Conservation (phyloP, 208 protist genomes). For the Trypanosoma mega region DNA sequence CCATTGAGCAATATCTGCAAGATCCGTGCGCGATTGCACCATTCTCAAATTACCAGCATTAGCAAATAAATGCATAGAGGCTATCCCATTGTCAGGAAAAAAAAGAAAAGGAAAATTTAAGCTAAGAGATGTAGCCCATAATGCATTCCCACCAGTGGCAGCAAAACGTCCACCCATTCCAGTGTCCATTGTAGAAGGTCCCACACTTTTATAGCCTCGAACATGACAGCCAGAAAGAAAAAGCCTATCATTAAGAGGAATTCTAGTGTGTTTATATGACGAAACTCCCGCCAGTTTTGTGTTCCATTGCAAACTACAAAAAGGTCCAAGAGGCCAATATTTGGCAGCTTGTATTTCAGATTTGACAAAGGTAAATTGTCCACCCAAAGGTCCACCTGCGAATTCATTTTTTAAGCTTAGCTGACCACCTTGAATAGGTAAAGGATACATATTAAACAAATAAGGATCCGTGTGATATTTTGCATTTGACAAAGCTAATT, state of each 20-base stretch:
- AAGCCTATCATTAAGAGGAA: conserved; percentile 82
- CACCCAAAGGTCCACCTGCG: conserved; percentile 52
- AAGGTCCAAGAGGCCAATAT: conserved; percentile 68
- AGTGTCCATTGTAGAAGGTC: conserved; percentile 69
- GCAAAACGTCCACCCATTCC: conserved; percentile 45
- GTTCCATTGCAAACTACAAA: conserved; percentile 78
- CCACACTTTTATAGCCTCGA: conserved; percentile 74
- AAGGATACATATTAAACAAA: conserved; percentile 82
- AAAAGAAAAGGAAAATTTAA: conserved; percentile 84
- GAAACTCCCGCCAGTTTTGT: conserved; percentile 64
- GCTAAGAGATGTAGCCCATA: conserved; percentile 79
- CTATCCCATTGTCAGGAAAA: conserved; percentile 79
- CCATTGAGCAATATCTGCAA: conserved; percentile 52
- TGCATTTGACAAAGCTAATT: conserved; percentile 41
- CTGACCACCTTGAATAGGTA: conserved; percentile 67
- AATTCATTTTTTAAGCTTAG: conserved; percentile 60
- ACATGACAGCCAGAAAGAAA: conserved; percentile 81
- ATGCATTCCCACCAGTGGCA: conserved; percentile 78
- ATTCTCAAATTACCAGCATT: conserved; percentile 77
- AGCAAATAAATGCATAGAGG: conserved; percentile 81
- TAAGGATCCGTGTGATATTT: conserved; percentile 72
- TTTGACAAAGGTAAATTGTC: conserved; percentile 67
- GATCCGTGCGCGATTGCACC: conserved; percentile 38
- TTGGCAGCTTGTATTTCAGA: conserved; percentile 66
- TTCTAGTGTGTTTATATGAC: conserved; percentile 48